phyloP scores from a whole-genome alignment of 202 grass and related monocot species.

The Elaeis oleifera region DNA sequence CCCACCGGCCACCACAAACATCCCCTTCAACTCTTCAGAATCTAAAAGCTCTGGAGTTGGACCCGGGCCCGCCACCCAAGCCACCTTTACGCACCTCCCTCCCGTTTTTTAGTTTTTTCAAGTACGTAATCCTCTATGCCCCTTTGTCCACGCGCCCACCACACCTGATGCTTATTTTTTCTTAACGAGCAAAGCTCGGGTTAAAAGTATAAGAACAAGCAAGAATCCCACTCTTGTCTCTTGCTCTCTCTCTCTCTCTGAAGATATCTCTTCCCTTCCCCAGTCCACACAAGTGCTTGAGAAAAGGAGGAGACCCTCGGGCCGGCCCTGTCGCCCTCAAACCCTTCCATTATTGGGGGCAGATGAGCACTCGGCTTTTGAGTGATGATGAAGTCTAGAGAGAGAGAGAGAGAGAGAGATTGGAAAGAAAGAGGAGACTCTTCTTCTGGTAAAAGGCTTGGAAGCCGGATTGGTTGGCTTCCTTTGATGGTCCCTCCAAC shows the following conservation, averaged over 20 bases:
- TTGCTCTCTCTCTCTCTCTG: not conserved
- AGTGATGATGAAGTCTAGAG: slow-evolving; percentile 11
- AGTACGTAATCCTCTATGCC: not conserved
- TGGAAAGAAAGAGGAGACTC: not conserved
- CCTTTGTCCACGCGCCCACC: not conserved
- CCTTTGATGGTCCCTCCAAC: no score
- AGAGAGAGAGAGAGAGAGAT: no score
- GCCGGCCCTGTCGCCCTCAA: not conserved
- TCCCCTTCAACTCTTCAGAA: slow-evolving; percentile 28
- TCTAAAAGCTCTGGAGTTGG: slow-evolving; percentile 31
- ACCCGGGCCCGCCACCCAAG: slow-evolving; percentile 24
- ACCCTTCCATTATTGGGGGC: slow-evolving; percentile 17
- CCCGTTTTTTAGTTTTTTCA: not conserved
- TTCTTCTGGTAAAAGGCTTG: not conserved
- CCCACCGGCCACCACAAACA: slow-evolving; percentile 21
- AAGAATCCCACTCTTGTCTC: slow-evolving; percentile 2
- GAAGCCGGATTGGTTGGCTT: not conserved
- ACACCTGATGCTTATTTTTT: no score
- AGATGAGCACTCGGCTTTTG: slow-evolving; percentile 12
- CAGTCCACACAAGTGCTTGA: not conserved
- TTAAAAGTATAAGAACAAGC: not conserved
- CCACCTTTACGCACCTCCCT: not conserved
- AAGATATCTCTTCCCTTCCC: not conserved
- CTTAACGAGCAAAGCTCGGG: not conserved
- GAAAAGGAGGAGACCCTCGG: no score